Evolutionary conservation across 768 basidiomycete species (phyloP).

Genomic region (Mrakia frigida): DNA sequence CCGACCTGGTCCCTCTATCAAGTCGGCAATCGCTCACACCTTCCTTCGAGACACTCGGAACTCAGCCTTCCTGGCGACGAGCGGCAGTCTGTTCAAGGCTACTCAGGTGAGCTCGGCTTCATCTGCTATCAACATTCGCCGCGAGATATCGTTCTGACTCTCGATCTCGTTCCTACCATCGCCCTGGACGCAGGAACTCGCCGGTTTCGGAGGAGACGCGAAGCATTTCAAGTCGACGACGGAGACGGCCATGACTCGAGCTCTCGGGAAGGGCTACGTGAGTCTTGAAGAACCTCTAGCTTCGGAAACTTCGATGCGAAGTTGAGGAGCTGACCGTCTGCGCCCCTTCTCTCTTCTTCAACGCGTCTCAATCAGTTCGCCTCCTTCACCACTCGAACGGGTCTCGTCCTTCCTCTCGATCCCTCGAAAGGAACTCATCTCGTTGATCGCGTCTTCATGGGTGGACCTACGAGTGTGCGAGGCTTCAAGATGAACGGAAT

Average conservation of each 20-base stretch:
- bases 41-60: conserved; percentile 72
- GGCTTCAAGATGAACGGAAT: conserved; percentile 69
- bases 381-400: conserved; percentile 67
- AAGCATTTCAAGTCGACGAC: conserved; percentile 67
- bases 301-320: too few relatives aligned
- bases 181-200: conserved; percentile 49
- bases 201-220: conserved; percentile 76
- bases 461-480: conserved; percentile 80
- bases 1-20: conserved; percentile 61
- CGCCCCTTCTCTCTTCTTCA: background rate
- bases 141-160: background rate
- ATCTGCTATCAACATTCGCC: background rate
- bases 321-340: background rate
- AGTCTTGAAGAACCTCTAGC: background rate
- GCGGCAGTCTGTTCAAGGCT: conserved; percentile 60
- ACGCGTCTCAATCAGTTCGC: conserved; percentile 53
- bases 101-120: conserved; percentile 45
- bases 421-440: conserved; percentile 43
- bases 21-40: conserved; percentile 76
- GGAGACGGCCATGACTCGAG: conserved; percentile 60
- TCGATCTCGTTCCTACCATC: background rate
- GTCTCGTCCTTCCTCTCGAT: conserved; percentile 62
- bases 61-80: conserved; percentile 58
- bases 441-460: conserved; percentile 82
- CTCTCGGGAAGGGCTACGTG: conserved; percentile 50